phyloP scores from a whole-genome alignment of 2,329 filamentous ascomycete genomes.

The Penicillium rolfsii region DNA sequence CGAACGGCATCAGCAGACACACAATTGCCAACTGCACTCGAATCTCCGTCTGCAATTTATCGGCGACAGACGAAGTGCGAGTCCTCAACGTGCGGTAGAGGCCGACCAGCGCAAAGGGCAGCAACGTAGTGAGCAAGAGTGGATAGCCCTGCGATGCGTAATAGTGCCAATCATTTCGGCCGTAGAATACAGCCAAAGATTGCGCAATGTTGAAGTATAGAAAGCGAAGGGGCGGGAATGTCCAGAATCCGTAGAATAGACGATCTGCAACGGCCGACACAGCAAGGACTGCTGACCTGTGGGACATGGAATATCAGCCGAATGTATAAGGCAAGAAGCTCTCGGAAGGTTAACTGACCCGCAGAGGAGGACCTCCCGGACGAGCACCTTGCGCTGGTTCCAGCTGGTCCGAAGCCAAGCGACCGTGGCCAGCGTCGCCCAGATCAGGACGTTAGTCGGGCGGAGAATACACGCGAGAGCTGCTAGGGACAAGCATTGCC shows the following conservation, averaged over 20 bases:
- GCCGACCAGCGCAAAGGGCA: slow-evolving; percentile 74
- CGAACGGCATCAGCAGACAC: slow-evolving; percentile 61
- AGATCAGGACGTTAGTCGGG: slow-evolving; percentile 87
- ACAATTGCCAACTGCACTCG: slow-evolving; percentile 61
- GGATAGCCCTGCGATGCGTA: slow-evolving; percentile 90
- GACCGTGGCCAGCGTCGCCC: slow-evolving; percentile 68
- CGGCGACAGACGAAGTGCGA: slow-evolving; percentile 38
- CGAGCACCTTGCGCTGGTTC: slow-evolving; percentile 55
- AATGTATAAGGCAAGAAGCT: neutral
- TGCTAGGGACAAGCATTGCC: slow-evolving; percentile 72
- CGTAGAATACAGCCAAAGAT: slow-evolving; percentile 89
- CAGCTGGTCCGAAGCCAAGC: slow-evolving; percentile 52
- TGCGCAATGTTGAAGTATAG: slow-evolving; percentile 89
- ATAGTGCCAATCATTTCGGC: slow-evolving; percentile 87
- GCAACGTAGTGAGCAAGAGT: slow-evolving; percentile 77
- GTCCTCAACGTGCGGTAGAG: slow-evolving; percentile 58
- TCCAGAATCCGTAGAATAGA: slow-evolving; percentile 81
- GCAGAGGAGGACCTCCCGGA: slow-evolving; percentile 68
- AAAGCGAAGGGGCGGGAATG: slow-evolving; percentile 84
- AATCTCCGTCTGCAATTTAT: slow-evolving; percentile 41
- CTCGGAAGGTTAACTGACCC: slow-evolving; percentile 37
- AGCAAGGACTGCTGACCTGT: slow-evolving; percentile 61
- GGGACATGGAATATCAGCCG: slow-evolving; percentile 17
- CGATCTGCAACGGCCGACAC: slow-evolving; percentile 71
- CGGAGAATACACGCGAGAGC: slow-evolving; percentile 82